phyloP scores from a whole-genome alignment of 2,329 filamentous ascomycete genomes.

The Cytospora chrysosperma region DNA sequence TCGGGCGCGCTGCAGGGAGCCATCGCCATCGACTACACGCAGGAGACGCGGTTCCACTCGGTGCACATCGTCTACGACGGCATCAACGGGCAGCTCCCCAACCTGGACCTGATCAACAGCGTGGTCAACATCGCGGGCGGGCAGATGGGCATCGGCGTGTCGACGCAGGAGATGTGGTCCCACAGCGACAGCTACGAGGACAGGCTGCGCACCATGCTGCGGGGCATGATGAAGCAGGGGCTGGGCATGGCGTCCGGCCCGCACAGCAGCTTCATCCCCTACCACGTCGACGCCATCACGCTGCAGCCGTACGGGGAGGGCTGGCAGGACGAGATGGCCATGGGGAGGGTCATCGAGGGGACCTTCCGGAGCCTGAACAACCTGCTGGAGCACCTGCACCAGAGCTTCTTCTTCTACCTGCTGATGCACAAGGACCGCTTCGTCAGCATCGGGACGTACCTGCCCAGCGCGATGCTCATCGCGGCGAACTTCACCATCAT shows the following conservation, averaged over 20 bases:
- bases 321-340: conserved; percentile 97
- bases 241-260: conserved; percentile 85
- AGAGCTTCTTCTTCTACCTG: conserved; percentile 99
- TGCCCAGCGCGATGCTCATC: conserved; percentile 96
- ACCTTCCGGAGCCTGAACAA: conserved; percentile 95
- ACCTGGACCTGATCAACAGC: conserved; percentile 94
- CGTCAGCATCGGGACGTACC: conserved; percentile 95
- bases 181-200: conserved; percentile 79
- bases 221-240: conserved; percentile 90
- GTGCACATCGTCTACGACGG: conserved; percentile 94
- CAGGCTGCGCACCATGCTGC: conserved; percentile 81
- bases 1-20: conserved; percentile 91
- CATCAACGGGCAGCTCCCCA: conserved; percentile 91
- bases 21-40: conserved; percentile 89
- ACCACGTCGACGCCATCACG: conserved; percentile 95
- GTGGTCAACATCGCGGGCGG: conserved; percentile 82
- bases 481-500: conserved; percentile 95
- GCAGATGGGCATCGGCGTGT: conserved; percentile 86
- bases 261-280: conserved; percentile 95
- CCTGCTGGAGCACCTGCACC: conserved; percentile 90
- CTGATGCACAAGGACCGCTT: conserved; percentile 90
- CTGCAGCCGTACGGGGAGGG: conserved; percentile 86
- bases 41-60: conserved; percentile 79
- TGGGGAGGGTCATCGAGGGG: conserved; percentile 86
- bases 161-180: conserved; percentile 81